Base-by-base conservation (phyloP, 2,329 filamentous ascomycete genomes). In the Botrytis deweyae region DNA sequence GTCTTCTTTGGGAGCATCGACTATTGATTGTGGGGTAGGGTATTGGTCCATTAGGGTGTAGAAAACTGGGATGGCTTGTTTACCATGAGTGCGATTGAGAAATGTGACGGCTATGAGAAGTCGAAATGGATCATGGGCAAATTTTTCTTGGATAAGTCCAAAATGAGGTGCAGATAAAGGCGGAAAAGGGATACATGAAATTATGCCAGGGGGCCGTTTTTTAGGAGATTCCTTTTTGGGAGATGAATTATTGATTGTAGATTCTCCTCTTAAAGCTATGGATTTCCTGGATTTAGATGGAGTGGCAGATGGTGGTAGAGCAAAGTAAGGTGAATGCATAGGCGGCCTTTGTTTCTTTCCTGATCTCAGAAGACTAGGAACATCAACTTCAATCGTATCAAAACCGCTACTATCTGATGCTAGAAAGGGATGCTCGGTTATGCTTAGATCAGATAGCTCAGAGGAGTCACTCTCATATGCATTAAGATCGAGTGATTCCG, bases 71-170 rank as follows among this genome's bases (percentile, higher is more conserved):
- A 96, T 90, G 6, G 94, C 93, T 16, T 89, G 86, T 65, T 86
- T 87, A 18, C 93, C 95, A 4, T 89, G 86, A 0, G 94, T 97
- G 74, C 92, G 90, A 81, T 95, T 95, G 44, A 97, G 89, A 78
- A 97, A 95, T 0, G 93, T 94, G 8, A 94, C 91, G 20, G 92
- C 94, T 44, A 97, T 86, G 2, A 97, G 87, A 2, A 98, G 88
- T 76, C 90, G 91, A 81, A 97, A 97, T 0, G 94, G 92, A 73
- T 94, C 87, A 68, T 88, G 82, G 2, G 90, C 89, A 25, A 97
- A 88, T 76, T 91, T 88, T 81, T 97, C 95, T 81, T 98, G 95
- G 55, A 97, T 89, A 2, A 98, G 87, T 0, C 94, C 94, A 80
- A 97, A 97, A 9, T 80, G 82, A 0, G 85, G 80, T 0, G 88